Percentiles rank a stretch among this genome's conserved stretches.
Evolutionary conservation across 495 filamentous ascomycete species (phyloP).

Genomic region (Amniculicola lignicola): DNA sequence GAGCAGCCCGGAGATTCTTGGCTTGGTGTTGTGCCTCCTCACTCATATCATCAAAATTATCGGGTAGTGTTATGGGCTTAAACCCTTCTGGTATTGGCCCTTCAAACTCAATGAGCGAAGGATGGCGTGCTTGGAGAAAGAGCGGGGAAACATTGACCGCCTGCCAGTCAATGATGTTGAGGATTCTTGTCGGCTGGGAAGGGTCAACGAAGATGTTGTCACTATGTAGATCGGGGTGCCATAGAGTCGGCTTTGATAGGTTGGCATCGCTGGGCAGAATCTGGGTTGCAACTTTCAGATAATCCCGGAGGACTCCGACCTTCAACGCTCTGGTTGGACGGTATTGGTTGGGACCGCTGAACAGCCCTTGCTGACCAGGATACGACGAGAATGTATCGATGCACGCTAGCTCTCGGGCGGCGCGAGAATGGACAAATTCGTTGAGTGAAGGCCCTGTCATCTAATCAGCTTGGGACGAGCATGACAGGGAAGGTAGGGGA

Average conservation of each 20-base stretch:
- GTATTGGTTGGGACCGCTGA: slow-evolving; percentile 1
- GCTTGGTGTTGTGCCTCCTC: background rate
- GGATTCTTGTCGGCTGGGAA: slow-evolving; percentile 16
- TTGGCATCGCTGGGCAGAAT: background rate
- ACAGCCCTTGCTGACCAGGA: slow-evolving; percentile 1
- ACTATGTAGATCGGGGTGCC: slow-evolving; percentile 28
- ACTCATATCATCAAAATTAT: background rate
- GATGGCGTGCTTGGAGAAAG: slow-evolving; percentile 25
- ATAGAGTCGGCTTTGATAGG: slow-evolving; percentile 8
- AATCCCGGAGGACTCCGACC: slow-evolving; percentile 1
- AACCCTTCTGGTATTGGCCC: slow-evolving; percentile 14
- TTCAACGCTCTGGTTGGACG: slow-evolving; percentile 4
- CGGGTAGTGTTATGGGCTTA: slow-evolving; percentile 3
- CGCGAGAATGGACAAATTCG: background rate
- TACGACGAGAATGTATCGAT: background rate
- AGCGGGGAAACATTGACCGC: slow-evolving; percentile 22
- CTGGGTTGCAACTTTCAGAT: slow-evolving; percentile 4
- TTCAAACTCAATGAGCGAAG: slow-evolving; percentile 16
- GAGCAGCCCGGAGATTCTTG: slow-evolving; percentile 7
- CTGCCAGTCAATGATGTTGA: slow-evolving; percentile 27
- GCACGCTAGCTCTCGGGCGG: slow-evolving; percentile 1
- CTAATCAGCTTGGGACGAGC: slow-evolving; percentile 7
- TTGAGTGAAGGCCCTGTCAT: slow-evolving; percentile 15
- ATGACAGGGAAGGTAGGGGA: background rate
- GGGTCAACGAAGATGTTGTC: slow-evolving; percentile 30